Conservation (phyloP, 2,329 filamentous ascomycete species). For the Cladophialophora psammophila region DNA sequence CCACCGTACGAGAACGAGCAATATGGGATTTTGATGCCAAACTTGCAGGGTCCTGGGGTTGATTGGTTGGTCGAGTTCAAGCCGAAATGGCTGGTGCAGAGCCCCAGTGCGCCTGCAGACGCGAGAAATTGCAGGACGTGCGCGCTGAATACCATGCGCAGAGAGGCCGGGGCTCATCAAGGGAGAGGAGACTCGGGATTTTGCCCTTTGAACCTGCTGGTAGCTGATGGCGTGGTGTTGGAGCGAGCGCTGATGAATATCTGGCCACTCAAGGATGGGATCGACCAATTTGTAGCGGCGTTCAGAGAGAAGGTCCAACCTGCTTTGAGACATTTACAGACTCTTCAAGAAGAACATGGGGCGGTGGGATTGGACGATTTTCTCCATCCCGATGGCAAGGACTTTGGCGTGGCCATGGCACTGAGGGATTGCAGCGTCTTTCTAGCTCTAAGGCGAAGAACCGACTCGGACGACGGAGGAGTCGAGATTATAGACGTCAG, state of each 20-base stretch:
- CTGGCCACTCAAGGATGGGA: conserved; percentile 39
- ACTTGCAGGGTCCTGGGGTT: conserved; percentile 65
- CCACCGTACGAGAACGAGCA: conserved; percentile 60
- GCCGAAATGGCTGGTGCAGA: conserved; percentile 83
- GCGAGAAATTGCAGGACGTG: conserved; percentile 77
- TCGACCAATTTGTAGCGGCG: conserved; percentile 40
- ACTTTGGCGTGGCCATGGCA: conserved; percentile 77
- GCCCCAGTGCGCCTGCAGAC: conserved; percentile 70
- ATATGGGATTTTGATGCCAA: conserved; percentile 74
- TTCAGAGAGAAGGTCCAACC: conserved; percentile 49
- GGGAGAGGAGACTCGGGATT: conserved; percentile 52
- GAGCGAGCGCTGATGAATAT: conserved; percentile 49
- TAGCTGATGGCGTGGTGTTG: conserved; percentile 37
- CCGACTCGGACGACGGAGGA: conserved; percentile 13
- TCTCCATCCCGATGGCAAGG: conserved; percentile 41
- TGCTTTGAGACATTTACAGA: conserved; percentile 43
- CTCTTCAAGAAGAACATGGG: conserved; percentile 39
- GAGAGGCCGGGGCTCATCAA: conserved; percentile 42
- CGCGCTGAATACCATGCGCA: conserved; percentile 63
- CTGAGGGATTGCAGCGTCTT: conserved; percentile 80
- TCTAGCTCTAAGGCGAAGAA: conserved; percentile 47
- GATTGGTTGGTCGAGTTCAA: conserved; percentile 71
- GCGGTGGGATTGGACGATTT: conserved; percentile 42
- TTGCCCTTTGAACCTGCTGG: conserved; percentile 70
- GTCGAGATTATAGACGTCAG: conserved; percentile 54